Evolutionary conservation across 192 early-diverging fungal species (phyloP).

Genomic region (Umbelopsis ramanniana): DNA sequence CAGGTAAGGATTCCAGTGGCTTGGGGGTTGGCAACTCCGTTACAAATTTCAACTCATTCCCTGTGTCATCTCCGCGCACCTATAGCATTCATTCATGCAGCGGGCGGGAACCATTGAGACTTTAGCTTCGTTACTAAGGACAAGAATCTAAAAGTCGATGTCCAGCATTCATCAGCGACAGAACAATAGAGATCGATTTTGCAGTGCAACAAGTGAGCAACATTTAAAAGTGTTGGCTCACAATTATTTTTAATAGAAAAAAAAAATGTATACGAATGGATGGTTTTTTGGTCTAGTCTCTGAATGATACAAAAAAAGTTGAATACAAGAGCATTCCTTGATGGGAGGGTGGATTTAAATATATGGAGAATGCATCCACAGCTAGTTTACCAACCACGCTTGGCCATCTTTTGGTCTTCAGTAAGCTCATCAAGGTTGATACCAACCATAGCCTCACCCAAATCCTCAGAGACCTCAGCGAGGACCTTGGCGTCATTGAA

Average conservation of each 20-base stretch:
- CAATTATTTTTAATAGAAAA: conserved; percentile 17
- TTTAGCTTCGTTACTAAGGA: neutral
- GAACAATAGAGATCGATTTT: neutral
- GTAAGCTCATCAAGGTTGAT: conserved; percentile 82
- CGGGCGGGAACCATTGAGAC: conserved; percentile 1
- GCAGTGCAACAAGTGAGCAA: neutral
- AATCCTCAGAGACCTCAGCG: conserved; percentile 86
- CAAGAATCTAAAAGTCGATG: neutral
- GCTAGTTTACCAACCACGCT: conserved; percentile 63
- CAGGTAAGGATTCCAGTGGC: neutral
- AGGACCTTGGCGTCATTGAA: conserved; percentile 89
- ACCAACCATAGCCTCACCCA: conserved; percentile 98
- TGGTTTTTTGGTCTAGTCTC: conserved; percentile 20
- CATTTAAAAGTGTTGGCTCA: neutral
- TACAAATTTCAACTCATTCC: neutral
- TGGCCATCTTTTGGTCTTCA: conserved; percentile 59
- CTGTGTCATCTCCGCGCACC: neutral
- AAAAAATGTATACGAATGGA: conserved; percentile 15
- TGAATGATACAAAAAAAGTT: conserved; percentile 24
- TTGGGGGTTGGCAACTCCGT: neutral
- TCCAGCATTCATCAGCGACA: too few species aligned
- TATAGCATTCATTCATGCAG: conserved; percentile 7
- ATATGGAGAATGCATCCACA: neutral
- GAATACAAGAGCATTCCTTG: conserved; percentile 11
- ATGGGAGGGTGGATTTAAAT: neutral